Base-by-base conservation (phyloP, 2,329 filamentous ascomycete genomes). In the Aspergillus ochraceoroseus region DNA sequence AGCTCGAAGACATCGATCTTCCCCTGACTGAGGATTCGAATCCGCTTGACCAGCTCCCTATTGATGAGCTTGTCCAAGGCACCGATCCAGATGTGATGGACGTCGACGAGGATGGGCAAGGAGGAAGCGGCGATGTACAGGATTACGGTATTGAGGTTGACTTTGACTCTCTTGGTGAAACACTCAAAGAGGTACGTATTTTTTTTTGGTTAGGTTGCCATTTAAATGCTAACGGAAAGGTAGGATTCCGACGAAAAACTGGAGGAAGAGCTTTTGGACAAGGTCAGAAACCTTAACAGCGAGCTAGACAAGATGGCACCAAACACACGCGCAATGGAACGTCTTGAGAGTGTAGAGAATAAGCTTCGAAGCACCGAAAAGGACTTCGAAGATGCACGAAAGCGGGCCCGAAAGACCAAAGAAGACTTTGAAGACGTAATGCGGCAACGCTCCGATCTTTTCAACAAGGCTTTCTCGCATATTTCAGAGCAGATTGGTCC, bases 231-330 rank as follows among this genome's bases (percentile, higher is more conserved):
- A 12, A 48, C 37, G 26, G 2, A 3, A 7, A 25, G 28, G 15
- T 28, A 89, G 80, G 77, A 82, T 46, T 75, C 81, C 37, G 82
- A 85, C 41, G 73, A 82, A 12, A 79, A 80, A 45, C 69, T 83
- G 15, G 90, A 95, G 57, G 79, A 85, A 31, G 75, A 76, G 43
- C 74, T 98, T 1, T 78, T 84, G 38, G 86, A 94, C 38, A 83
- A 81, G 56, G 87, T 98, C 49, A 73, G 76, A 13, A 75, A 76
- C 18, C 74, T 98, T 7, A 81, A 82, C 30, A 71, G 76, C 20
- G 86, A 95, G 53, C 78, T 98, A 13, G 88, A 95, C 60, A 95
- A 95, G 66, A 82, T 96, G 65, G 89, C 92, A 47, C 92, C 92
- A 17, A 96, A 98, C 64, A 94, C 95, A 80, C 87, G 90, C 55